These are phyloP conservation scores for Diaporthe destruens DNA, from an alignment of 2,329 filamentous ascomycete genomes.

Conservation along the genomic window DNA sequence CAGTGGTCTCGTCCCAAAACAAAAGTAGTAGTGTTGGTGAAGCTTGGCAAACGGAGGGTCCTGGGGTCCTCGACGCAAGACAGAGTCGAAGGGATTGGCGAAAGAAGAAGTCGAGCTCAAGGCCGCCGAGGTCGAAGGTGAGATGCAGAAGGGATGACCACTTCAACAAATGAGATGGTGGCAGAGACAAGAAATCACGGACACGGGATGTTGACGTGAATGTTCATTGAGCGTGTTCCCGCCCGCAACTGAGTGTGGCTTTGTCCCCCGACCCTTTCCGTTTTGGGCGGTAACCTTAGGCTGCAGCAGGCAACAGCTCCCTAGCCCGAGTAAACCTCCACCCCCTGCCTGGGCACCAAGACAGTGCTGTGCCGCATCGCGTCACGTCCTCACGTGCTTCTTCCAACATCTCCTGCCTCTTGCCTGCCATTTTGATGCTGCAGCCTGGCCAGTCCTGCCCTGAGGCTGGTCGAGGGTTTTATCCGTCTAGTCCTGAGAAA, in stretches of 20 bases:
- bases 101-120: not conserved
- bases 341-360: not conserved
- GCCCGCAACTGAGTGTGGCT: slow-evolving; percentile 3
- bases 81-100: not conserved
- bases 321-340: not conserved
- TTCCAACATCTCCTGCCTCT: not conserved
- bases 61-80: not conserved
- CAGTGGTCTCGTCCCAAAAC: not conserved
- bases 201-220: not conserved
- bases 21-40: not conserved
- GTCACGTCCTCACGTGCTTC: slow-evolving; percentile 22
- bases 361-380: not conserved
- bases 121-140: not conserved
- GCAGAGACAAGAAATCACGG: not conserved
- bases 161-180: not conserved
- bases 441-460: slow-evolving; percentile 10
- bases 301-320: slow-evolving; percentile 35
- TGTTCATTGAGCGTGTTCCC: slow-evolving; percentile 13
- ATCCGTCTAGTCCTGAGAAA: not conserved
- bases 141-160: not conserved
- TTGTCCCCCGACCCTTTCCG: slow-evolving; percentile 4
- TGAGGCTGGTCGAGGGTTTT: not conserved
- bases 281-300: slow-evolving; percentile 10
- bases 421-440: not conserved
- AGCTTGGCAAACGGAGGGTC: not conserved